Base-by-base conservation (phyloP, 1,139 yeast species). In the Petasospora fabianii region DNA sequence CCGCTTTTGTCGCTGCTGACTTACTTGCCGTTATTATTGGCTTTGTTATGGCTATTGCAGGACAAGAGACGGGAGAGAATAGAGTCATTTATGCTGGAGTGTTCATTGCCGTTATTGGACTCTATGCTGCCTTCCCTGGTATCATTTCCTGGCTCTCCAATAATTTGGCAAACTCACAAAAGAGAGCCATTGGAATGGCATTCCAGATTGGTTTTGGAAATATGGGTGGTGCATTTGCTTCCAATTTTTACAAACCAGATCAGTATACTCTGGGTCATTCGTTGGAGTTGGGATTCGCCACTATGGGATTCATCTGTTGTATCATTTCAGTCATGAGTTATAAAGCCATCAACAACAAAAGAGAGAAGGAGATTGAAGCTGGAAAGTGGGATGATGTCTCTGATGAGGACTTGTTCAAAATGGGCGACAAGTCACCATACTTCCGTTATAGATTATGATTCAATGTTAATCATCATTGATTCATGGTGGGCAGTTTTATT, bases 191-290 rank as follows among this genome's bases (percentile, higher is more conserved):
- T 32, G 68, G 65, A 3, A 59, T 63, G 58, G 71, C 69, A 4
- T 50, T 64, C 27, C 71, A 66, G 36, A 63, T 68, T 30, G 69
- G 71, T 3, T 38, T 65, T 22, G 73, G 72, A 8, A 61, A 64
- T 35, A 54, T 68, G 28, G 65, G 68, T 13, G 71, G 71, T 16
- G 61, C 68, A 12, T 53, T 65, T 37, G 60, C 65, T n/a, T 55
- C 65, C 30, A 62, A 65, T 36, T 55, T 46, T 31, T 48, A 46
- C 29, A 46, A 42, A 14, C 38, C 43, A 13, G 43, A 43, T 2
- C 34, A 32, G 5, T 48, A 32, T 12, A 27, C 52, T n/a, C 27
- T 47, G 14, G 55, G 54, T 8, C 54, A 51, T 29, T 30, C 41
- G 8, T 30, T 52, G 12, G 42, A 42, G 14, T 22, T 52, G 14